Base-by-base conservation (phyloP, 768 basidiomycete species). In the Hericium rajendrae region DNA sequence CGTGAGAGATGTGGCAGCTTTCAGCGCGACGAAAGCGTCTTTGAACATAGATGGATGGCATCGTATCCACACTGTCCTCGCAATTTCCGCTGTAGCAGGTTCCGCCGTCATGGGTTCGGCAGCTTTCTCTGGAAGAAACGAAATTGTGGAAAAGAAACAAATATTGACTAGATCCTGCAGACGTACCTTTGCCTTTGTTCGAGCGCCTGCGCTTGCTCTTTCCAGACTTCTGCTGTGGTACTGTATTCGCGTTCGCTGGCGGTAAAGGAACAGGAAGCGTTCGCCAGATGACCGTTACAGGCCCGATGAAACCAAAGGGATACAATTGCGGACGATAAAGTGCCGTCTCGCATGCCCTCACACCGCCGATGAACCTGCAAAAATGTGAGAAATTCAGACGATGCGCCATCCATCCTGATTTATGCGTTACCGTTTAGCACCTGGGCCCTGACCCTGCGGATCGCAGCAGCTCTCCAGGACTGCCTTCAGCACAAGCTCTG, bases 1-100 rank as follows among this genome's bases (percentile, higher is more conserved):
- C 2, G 72, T 73, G 38, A 71, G 64, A 0, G 84, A 84, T 24
- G 80, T 78, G 2, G 82, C 76, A 6, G 66, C 62, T 52, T 73
- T 75, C 20, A 94, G 65, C 2, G 79, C 74, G 18, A 70, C 66
- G 58, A 82, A 80, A 2, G 82, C 80, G 15, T 78, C 77, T 3
- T 78, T 73, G 61, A 82, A 84, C 3, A 84, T 79, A 2, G 81
- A 77, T 0, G 94, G 94, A 67, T 98, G 94, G 12, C 82, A 74
- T 51, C 84, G 80, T 18, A 94, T 63, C 92, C 94, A 94, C 8
- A 91, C 66, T 16, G 72, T 72, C 38, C 87, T 76, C n/a, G 53
- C 50, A 41, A 55, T 54, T 28, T 59, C 39, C 32, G 18, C 24
- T 12, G 55, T 26, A 26, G 18, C 28, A n/a, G 22, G 18, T 46